phyloP scores from a whole-genome alignment of 1,139 yeast genomes.

The Magnusiomyces paraingens region DNA sequence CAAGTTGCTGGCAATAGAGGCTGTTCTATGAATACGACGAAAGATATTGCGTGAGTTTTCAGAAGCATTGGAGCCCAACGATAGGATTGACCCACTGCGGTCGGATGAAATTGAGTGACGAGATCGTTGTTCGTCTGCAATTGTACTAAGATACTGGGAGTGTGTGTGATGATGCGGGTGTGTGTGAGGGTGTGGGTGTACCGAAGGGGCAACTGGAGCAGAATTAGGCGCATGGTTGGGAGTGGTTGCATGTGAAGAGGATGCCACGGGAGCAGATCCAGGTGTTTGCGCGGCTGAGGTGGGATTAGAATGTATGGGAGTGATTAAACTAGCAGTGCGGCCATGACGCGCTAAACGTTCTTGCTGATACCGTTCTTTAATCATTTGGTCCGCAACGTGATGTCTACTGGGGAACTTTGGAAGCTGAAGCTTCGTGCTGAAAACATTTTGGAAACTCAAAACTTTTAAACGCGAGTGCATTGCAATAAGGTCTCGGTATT shows the following conservation, averaged over 20 bases:
- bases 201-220: background rate
- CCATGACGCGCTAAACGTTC: background rate
- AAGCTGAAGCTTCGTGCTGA: conserved; percentile 20
- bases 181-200: background rate
- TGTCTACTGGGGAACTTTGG: conserved; percentile 31
- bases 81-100: background rate
- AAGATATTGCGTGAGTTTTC: background rate
- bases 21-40: background rate
- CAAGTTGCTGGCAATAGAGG: background rate
- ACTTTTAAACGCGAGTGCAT: conserved; percentile 65
- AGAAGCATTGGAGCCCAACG: conserved; percentile 3
- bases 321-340: background rate
- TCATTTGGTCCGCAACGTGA: conserved; percentile 8
- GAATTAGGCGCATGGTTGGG: background rate
- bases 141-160: background rate
- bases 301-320: background rate
- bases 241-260: background rate
- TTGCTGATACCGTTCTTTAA: conserved; percentile 2
- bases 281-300: background rate
- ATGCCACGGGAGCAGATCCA: background rate
- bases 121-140: background rate
- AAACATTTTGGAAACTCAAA: conserved; percentile 37
- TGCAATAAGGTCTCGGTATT: conserved; percentile 59
- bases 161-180: background rate
- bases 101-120: background rate